Evolutionary conservation across 73 alveolate species (phyloP).

Genomic region (Paramecium sonneborni): DNA sequence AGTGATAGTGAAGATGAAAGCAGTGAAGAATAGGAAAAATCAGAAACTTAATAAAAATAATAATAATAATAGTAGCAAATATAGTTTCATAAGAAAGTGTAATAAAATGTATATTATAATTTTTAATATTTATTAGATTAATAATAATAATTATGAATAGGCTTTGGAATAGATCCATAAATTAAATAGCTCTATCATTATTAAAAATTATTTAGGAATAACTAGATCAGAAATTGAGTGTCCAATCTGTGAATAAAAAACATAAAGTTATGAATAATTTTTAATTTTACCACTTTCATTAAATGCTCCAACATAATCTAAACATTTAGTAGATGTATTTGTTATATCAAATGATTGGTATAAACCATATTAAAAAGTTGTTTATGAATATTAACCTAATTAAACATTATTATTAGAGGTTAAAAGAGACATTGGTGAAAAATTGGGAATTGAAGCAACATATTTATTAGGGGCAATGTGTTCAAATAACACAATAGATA

Average conservation of each 20-base stretch:
- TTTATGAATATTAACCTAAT: background rate
- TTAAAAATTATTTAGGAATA: slow-evolving; percentile 36
- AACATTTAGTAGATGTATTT: background rate
- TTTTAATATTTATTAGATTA: background rate
- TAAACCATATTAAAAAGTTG: background rate
- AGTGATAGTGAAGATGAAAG: slow-evolving; percentile 52
- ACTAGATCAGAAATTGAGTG: slow-evolving; percentile 54
- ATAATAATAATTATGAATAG: slow-evolving; percentile 12
- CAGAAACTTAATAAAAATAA: background rate
- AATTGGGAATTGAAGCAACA: background rate
- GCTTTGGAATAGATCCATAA: background rate
- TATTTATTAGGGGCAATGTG: background rate
- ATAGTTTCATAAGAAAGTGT: background rate
- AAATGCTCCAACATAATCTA: background rate
- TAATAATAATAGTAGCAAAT: background rate
- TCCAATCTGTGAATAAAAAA: slow-evolving; percentile 30
- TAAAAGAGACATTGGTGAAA: slow-evolving; percentile 19
- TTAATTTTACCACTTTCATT: slow-evolving; percentile 42
- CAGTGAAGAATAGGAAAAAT: background rate
- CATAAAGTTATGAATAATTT: slow-evolving; percentile 48
- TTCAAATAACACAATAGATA: background rate
- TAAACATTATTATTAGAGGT: slow-evolving; percentile 1
- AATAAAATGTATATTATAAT: background rate
- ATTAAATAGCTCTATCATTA: background rate
- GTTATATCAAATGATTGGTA: slow-evolving; percentile 27